These are phyloP conservation scores for Chamaecrista fasciculata DNA, from an alignment of 306 rosid genomes.

Conservation along the genomic window DNA sequence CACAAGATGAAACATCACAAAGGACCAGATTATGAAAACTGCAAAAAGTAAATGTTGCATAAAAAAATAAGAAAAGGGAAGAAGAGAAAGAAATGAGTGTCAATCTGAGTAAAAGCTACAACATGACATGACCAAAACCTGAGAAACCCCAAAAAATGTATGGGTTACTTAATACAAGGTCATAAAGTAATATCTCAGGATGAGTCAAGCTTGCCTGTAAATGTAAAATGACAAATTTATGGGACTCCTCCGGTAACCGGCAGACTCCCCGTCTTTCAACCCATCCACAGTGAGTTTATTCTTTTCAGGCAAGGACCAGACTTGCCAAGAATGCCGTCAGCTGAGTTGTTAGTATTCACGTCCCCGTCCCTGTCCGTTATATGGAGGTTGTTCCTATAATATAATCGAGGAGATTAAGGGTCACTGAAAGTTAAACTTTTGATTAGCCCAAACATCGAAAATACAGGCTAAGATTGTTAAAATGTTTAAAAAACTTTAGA, in stretches of 20 bases:
- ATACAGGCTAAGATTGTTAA: slow-evolving; percentile 14
- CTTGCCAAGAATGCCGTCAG: slow-evolving; percentile 27
- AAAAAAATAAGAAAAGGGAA: slow-evolving; percentile 22
- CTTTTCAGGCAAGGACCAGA: slow-evolving; percentile 28
- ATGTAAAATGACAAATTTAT: neutral
- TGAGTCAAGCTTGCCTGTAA: slow-evolving; percentile 27
- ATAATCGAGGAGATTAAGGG: slow-evolving; percentile 6
- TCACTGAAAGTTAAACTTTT: neutral
- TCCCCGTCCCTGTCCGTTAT: no score
- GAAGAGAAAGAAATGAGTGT: neutral
- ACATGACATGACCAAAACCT: slow-evolving; percentile 37
- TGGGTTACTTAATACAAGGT: slow-evolving; percentile 36
- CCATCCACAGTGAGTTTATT: slow-evolving; percentile 21
- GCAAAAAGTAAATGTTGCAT: slow-evolving; percentile 32
- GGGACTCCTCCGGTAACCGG: slow-evolving; percentile 25
- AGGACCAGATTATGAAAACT: neutral
- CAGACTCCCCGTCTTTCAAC: slow-evolving; percentile 20
- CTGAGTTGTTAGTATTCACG: slow-evolving; percentile 56
- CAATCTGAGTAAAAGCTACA: slow-evolving; percentile 29
- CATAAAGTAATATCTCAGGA: slow-evolving; percentile 23
- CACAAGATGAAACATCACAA: neutral
- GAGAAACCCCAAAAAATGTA: slow-evolving; percentile 34
- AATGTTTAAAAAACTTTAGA: no score
- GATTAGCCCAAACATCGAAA: slow-evolving; percentile 5
- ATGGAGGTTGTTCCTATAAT: slow-evolving; percentile 78